Evolutionary conservation across 2,329 filamentous ascomycete genomes (phyloP).

Genomic region (Raffaelea arxii): DNA sequence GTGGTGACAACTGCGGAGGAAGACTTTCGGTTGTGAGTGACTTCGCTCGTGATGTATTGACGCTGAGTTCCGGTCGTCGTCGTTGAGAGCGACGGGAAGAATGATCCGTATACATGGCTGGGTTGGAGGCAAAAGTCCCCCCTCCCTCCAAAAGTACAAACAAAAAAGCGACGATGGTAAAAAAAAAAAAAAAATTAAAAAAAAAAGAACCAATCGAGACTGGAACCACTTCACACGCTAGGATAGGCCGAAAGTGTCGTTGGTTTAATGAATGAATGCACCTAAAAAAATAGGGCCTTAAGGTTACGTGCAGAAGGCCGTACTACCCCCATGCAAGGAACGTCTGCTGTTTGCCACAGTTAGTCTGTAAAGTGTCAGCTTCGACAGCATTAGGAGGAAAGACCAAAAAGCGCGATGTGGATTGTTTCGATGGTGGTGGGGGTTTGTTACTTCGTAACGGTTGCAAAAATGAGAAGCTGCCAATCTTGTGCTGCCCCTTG

Average conservation of each 20-base stretch:
- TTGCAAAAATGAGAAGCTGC: neutral
- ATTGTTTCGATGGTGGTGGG: too few species aligned
- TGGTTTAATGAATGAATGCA: neutral
- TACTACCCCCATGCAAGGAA: too few species aligned
- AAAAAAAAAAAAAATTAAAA: neutral
- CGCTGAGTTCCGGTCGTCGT: conserved; percentile 27
- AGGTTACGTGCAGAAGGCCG: too few species aligned
- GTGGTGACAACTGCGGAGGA: conserved; percentile 19
- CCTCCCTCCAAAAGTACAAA: neutral
- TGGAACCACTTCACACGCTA: neutral
- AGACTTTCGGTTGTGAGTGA: conserved; percentile 12
- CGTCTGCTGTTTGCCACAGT: too few species aligned
- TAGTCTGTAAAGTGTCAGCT: too few species aligned
- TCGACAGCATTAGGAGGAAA: too few species aligned
- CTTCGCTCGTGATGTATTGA: conserved; percentile 20
- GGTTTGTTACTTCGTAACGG: neutral
- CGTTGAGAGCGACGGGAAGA: conserved; percentile 11
- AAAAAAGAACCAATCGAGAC: neutral
- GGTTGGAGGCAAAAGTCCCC: neutral
- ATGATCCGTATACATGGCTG: conserved; percentile 6
- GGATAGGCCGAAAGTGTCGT: neutral
- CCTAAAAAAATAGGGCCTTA: neutral
- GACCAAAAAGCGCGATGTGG: too few species aligned
- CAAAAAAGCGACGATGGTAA: neutral
- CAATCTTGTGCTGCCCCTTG: too few species aligned